Base-by-base conservation (phyloP, 345 rosid species). In the Eucalyptus marginata region DNA sequence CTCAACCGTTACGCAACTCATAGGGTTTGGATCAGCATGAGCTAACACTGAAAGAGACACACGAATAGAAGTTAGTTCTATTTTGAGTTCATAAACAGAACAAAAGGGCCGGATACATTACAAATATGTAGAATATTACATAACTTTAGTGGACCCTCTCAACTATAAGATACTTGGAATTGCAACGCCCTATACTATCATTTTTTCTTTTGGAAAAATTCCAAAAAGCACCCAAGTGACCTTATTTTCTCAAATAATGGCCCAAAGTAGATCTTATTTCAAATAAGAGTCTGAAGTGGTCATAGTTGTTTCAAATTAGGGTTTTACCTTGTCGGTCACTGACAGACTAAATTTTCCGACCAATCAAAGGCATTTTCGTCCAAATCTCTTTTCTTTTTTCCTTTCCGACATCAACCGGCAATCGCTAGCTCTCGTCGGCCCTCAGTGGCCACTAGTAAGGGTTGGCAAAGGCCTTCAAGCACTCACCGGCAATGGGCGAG, bases 401-500 rank as follows among this genome's bases (percentile, higher is more conserved):
- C 8, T 52, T 52, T 52, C 0, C 2, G 5, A 52, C 58, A 52
- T 52, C 58, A 52, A 52, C 5, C 2, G 0, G 9, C 25, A 20
- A 52, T 20, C 0, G 25, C 58, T 52, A 52, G 25, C 25, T 52
- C 58, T 52, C 0, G 5, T 0, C 1, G 10, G 5, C 58, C 58
- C 58, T 52, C 58, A 52, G 10, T 20, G 0, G 25, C 58, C 58
- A 52, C 25, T 52, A 3, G 58, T 52, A 52, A 52, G 25, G 2
- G 58, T 5, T 52, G 1, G 58, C 58, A 52, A 52, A 52, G 58
- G 58, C 58, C 58, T 8, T 52, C 58, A 52, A 52, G 25, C 58
- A 52, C 58, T 52, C 2, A 5, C 2, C 8, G 0, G 20, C 10
- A 20, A 1, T 0, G 1, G 4, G 25, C 2, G 5, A 52, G 58